phyloP scores from a whole-genome alignment of 352 stramenopile genomes.

The Phytophthora pluvialis region DNA sequence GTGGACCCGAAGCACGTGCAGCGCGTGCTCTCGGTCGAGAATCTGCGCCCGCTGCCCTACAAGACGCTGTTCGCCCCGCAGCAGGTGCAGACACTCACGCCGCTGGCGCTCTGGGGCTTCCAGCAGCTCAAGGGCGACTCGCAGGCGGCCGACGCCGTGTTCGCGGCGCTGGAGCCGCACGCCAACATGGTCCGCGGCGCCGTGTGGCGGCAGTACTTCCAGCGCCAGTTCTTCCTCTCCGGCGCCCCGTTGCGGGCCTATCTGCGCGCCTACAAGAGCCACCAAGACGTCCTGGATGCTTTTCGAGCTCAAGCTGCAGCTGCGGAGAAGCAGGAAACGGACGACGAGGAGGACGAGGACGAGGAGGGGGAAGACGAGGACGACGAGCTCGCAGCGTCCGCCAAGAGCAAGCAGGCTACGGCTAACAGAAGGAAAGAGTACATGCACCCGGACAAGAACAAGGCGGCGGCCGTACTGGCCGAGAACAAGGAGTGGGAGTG shows the following conservation, averaged over 20 bases:
- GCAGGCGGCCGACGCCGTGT: slow-evolving; percentile 33
- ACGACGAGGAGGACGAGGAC: slow-evolving; percentile 20
- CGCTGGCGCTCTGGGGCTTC: slow-evolving; percentile 51
- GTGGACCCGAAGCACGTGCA: slow-evolving; percentile 24
- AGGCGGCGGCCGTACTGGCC: slow-evolving; percentile 9
- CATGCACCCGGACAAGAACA: slow-evolving; percentile 10
- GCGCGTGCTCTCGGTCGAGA: slow-evolving; percentile 27
- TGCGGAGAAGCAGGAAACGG: slow-evolving; percentile 1
- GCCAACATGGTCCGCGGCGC: slow-evolving; percentile 52
- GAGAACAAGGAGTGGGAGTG: slow-evolving; percentile 33
- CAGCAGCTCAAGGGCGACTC: slow-evolving; percentile 22
- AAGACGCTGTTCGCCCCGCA: slow-evolving; percentile 40
- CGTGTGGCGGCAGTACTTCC: slow-evolving; percentile 67
- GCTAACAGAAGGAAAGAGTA: slow-evolving; percentile 16
- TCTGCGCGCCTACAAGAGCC: slow-evolving; percentile 35
- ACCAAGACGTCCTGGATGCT: slow-evolving; percentile 18
- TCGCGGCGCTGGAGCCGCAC: slow-evolving; percentile 52
- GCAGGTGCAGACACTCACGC: slow-evolving; percentile 39
- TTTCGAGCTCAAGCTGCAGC: slow-evolving; percentile 6
- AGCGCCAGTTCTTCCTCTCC: slow-evolving; percentile 68
- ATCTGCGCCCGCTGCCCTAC: slow-evolving; percentile 28
- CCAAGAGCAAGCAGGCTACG: slow-evolving; percentile 1
- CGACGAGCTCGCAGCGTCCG: background rate
- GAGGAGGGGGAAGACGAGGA: slow-evolving; percentile 19
- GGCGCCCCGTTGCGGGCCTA: slow-evolving; percentile 52